These are phyloP conservation scores for Hypomontagnella submonticulosa DNA, from an alignment of 495 filamentous ascomycete genomes.

Conservation along the genomic window DNA sequence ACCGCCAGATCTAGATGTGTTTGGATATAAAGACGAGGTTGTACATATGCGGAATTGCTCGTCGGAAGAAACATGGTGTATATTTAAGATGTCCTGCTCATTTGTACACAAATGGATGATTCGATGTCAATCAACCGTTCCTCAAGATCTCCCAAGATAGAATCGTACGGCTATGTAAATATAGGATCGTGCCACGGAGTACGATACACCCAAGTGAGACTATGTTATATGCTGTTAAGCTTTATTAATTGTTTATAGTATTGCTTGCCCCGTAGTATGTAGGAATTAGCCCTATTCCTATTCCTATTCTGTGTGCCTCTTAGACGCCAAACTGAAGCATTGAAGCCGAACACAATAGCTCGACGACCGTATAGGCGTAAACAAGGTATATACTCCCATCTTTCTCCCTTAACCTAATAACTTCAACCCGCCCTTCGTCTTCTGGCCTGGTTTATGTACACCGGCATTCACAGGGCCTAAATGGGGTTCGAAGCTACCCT, in stretches of 20 bases:
- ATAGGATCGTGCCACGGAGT: too few species aligned
- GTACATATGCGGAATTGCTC: not conserved
- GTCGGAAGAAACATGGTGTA: not conserved
- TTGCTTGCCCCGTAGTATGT: not conserved
- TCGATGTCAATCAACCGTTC: too few species aligned
- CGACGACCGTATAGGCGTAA: slow-evolving; percentile 6
- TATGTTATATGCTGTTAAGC: not conserved
- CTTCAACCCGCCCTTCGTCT: slow-evolving; percentile 82
- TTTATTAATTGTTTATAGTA: slow-evolving; percentile 13
- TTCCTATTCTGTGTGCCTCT: slow-evolving; percentile 4
- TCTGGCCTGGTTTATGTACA: slow-evolving; percentile 78
- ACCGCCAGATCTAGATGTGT: slow-evolving; percentile 7
- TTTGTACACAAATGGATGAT: too few species aligned
- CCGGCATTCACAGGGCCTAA: slow-evolving; percentile 67
- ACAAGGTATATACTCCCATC: not conserved
- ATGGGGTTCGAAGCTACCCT: slow-evolving; percentile 55
- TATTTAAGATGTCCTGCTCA: too few species aligned
- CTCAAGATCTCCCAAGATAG: too few species aligned
- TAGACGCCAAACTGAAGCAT: slow-evolving; percentile 17
- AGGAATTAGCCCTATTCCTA: not conserved
- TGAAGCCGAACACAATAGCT: not conserved
- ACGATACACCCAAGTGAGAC: too few species aligned
- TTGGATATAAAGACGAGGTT: slow-evolving; percentile 3
- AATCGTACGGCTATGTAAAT: too few species aligned
- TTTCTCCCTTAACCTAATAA: slow-evolving; percentile 72